Conservation (phyloP, 148 eudicot genomes). For the Rhododendron molle region DNA sequence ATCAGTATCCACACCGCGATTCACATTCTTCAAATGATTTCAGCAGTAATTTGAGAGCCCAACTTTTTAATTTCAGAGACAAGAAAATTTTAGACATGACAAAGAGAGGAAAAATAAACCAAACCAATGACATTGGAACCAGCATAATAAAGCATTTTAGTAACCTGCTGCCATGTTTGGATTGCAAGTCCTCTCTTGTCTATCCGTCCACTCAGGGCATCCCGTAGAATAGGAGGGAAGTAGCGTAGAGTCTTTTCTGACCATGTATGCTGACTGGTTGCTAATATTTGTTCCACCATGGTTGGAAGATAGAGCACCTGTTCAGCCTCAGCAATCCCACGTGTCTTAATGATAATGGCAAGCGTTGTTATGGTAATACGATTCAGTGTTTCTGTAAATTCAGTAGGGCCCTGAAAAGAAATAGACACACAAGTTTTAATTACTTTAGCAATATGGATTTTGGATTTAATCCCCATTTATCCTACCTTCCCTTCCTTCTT, state of each 20-base stretch:
- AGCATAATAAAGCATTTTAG: not conserved
- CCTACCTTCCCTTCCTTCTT: slow-evolving; percentile 91
- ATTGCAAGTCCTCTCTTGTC: slow-evolving; percentile 77
- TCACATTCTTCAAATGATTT: not conserved
- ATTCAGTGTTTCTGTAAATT: slow-evolving; percentile 90
- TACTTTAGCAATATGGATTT: slow-evolving; percentile 2
- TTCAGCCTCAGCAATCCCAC: slow-evolving; percentile 93
- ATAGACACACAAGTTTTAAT: not conserved
- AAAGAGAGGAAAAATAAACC: not conserved
- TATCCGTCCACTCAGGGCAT: slow-evolving; percentile 63
- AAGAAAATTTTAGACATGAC: not conserved
- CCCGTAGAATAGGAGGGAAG: slow-evolving; percentile 78
- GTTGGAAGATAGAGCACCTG: slow-evolving; percentile 79
- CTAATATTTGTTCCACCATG: slow-evolving; percentile 85
- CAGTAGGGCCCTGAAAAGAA: slow-evolving; percentile 80
- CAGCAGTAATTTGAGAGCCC: not conserved
- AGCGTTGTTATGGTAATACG: slow-evolving; percentile 69
- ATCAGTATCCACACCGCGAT: not conserved
- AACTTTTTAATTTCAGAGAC: not conserved
- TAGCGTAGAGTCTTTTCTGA: slow-evolving; percentile 86
- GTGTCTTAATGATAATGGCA: slow-evolving; percentile 92
- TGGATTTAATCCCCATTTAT: not conserved
- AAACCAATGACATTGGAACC: not conserved
- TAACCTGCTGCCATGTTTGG: slow-evolving; percentile 97
- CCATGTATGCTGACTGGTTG: slow-evolving; percentile 95